Conservation (phyloP, 2,329 filamentous ascomycete genomes). For the Neurospora crassa region DNA sequence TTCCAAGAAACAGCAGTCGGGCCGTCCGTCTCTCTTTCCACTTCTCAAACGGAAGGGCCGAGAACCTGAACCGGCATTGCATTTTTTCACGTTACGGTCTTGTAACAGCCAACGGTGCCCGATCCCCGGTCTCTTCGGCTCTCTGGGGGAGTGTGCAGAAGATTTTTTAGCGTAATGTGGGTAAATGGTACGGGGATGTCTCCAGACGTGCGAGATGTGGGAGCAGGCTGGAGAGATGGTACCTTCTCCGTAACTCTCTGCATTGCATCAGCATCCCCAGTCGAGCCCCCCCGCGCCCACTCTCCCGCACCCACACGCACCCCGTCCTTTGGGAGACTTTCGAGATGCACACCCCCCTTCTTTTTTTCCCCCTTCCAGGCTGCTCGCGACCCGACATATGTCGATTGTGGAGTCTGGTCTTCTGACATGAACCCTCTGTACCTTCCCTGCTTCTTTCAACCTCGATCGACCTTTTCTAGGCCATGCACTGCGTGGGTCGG, state of each 20-base stretch:
- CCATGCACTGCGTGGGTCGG: background rate
- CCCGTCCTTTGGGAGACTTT: background rate
- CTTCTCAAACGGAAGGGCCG: background rate
- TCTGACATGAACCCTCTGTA: background rate
- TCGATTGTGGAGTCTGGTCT: background rate
- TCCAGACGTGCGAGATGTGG: background rate
- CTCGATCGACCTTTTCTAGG: background rate
- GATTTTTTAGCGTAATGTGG: background rate
- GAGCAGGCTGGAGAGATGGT: background rate
- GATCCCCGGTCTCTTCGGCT: background rate
- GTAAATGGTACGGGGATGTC: background rate
- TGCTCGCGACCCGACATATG: background rate
- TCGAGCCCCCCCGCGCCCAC: background rate
- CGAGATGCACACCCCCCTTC: background rate
- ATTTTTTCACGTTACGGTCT: background rate
- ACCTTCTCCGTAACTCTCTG: background rate
- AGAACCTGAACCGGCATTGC: background rate
- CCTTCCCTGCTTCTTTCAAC: background rate
- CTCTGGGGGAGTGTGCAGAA: background rate
- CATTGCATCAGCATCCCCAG: background rate
- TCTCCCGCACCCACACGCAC: background rate
- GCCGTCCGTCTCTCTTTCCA: background rate
- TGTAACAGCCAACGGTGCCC: background rate
- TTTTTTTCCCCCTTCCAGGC: background rate
- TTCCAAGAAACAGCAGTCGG: background rate